Evolutionary conservation across 2,329 filamentous ascomycete species (phyloP).

Genomic region (Raffaelea deltoideospora): DNA sequence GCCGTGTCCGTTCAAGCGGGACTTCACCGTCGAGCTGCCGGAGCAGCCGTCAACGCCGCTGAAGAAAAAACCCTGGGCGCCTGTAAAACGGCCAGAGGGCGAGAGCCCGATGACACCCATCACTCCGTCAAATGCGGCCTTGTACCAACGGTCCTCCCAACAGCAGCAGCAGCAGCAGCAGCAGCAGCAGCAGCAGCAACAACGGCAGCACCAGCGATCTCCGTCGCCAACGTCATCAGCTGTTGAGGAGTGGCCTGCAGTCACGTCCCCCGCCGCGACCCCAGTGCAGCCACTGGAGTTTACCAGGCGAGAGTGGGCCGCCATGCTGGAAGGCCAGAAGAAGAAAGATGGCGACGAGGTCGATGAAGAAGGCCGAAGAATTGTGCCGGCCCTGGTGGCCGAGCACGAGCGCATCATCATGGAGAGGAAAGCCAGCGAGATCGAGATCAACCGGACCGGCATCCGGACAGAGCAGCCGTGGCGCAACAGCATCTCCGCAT

Average conservation of each 20-base stretch:
- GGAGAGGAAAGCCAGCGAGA: conserved; percentile 9
- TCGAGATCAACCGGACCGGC: conserved; percentile 9
- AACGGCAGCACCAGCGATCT: not conserved
- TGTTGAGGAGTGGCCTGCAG: not conserved
- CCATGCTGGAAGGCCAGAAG: conserved; percentile 7
- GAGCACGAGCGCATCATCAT: conserved; percentile 11
- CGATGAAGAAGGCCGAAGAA: conserved; percentile 6
- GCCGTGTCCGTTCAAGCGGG: conserved; percentile 66
- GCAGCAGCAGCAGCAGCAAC: not conserved
- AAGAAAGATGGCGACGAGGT: conserved; percentile 3
- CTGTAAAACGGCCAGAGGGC: conserved; percentile 21
- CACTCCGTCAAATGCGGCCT: not conserved
- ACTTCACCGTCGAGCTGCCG: conserved; percentile 60
- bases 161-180: conserved; percentile 8
- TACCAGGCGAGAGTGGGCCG: conserved; percentile 7
- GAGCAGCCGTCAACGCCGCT: conserved; percentile 49
- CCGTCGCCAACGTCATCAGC: not conserved
- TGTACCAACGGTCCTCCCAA: conserved; percentile 4
- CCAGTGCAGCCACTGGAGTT: conserved; percentile 2
- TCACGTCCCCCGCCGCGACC: not conserved
- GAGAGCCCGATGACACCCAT: no score
- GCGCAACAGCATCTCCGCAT: conserved; percentile 3
- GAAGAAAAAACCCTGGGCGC: conserved; percentile 55
- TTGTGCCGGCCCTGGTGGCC: conserved; percentile 9
- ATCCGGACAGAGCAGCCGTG: conserved; percentile 8